Base-by-base conservation (phyloP, 2,329 filamentous ascomycete genomes). In the Hymenoscyphus occultus region DNA sequence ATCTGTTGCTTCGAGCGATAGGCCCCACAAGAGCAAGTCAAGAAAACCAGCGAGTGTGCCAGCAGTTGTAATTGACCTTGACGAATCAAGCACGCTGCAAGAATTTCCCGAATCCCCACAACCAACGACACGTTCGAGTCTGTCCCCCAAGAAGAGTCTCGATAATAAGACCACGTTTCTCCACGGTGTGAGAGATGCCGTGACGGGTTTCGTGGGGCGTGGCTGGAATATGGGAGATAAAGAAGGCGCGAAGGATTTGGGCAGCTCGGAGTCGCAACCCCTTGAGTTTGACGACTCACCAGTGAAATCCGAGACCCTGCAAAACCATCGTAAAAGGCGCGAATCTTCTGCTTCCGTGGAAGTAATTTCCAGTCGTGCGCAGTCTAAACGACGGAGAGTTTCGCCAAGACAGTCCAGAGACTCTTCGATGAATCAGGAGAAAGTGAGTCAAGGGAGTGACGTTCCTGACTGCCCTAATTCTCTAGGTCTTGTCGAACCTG, bases 211-310 rank as follows among this genome's bases (percentile, higher is more conserved):
- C 45, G 22, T 51, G 45, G 45, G 45, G 45, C 7, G n/a, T 51
- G 42, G 42, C 42, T 16, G n/a, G 3, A 19, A 12, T 51, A n/a
- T 19, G 42, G 56, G 42, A 35, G 58, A 57, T n/a, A 58, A 60
- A 16, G 32, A 61, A 65, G 40, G 7, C 13, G 10, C 39, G 16
- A 22, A 32, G 13, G 48, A 63, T 19, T 3, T 19, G 22, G 57
- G 40, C 16, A 56, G 35, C 19, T 31, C 60, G 5, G 45, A 60
- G 40, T 60, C 32, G 10, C 13, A 56, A 22, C 60, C 64, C 32
- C 0, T 62, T 48, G 62, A 64, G 39, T 61, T 67, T 19, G 59
- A 62, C 10, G 65, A 67, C 39, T 67, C 65, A 31, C 65, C 62
- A 14, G 35, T 22, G 22, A 62, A 60, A 13, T 10, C 10, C 45